phyloP scores from a whole-genome alignment of 768 basidiomycete species.

The Naganishia kalamii region DNA sequence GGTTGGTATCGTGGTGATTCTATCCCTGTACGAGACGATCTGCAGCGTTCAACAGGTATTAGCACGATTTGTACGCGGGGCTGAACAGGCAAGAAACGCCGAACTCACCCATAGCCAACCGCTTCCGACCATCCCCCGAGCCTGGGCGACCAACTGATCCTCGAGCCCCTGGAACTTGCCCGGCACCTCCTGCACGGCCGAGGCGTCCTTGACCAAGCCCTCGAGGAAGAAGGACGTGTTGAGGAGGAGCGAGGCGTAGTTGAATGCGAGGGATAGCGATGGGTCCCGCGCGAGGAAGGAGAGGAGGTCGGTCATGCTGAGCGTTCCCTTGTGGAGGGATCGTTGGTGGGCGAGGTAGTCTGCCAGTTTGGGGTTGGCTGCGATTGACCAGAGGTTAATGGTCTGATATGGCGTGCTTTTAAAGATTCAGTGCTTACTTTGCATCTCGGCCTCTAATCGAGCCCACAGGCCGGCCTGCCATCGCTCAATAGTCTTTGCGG shows the following conservation, averaged over 20 bases:
- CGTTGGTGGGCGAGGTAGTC: conserved; percentile 1
- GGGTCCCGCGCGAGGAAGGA: conserved; percentile 50
- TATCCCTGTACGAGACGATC: conserved; percentile 65
- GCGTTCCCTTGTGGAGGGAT: background rate
- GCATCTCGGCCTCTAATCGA: conserved; percentile 39
- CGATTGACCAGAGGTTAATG: background rate
- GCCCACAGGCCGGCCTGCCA: conserved; percentile 43
- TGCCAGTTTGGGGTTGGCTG: conserved; percentile 36
- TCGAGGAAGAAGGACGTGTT: conserved; percentile 95
- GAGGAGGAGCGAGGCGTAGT: conserved; percentile 81
- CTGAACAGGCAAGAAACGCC: background rate
- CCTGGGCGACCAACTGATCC: conserved; percentile 38
- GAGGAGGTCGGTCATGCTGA: conserved; percentile 14
- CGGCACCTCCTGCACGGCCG: conserved; percentile 28
- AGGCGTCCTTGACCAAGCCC: conserved; percentile 59
- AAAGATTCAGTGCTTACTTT: conserved; percentile 30
- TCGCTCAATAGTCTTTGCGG: conserved; percentile 29
- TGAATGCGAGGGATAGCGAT: conserved; percentile 66
- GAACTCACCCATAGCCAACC: conserved; percentile 46
- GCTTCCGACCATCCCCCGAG: conserved; percentile 42
- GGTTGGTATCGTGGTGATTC: conserved; percentile 63
- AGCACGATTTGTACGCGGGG: background rate
- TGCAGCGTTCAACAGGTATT: conserved; percentile 14
- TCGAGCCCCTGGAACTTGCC: conserved; percentile 26
- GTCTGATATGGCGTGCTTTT: background rate